Conservation (phyloP, 1,284 basidiomycete genomes). For the Irpex lacteus region DNA sequence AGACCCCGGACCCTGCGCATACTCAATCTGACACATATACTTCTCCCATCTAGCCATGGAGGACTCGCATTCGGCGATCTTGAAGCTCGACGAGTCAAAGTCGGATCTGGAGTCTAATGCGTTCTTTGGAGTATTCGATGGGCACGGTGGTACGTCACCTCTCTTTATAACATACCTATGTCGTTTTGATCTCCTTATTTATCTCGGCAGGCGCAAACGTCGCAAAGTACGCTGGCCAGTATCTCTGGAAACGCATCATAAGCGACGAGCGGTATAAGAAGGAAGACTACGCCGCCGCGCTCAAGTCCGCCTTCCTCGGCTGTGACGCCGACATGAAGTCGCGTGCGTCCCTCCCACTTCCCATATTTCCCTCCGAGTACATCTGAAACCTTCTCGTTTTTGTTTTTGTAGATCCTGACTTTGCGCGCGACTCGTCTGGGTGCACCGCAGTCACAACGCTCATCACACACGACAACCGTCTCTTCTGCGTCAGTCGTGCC, state of each 20-base stretch:
- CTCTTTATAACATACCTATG: neutral
- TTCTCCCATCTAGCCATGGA: conserved; percentile 79
- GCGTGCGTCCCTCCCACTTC: conserved; percentile 50
- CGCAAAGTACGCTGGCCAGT: conserved; percentile 88
- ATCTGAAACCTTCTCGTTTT: conserved; percentile 9
- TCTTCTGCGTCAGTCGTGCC: conserved; percentile 67
- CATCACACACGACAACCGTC: conserved; percentile 74
- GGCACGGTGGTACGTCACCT: conserved; percentile 83
- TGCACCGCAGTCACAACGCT: conserved; percentile 94
- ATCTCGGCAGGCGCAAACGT: conserved; percentile 73
- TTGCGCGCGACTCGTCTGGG: conserved; percentile 92
- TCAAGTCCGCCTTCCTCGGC: conserved; percentile 90
- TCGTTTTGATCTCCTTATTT: neutral
- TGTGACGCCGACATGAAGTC: conserved; percentile 92
- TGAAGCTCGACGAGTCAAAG: conserved; percentile 58
- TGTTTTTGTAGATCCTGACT: conserved; percentile 67
- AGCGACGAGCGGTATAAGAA: conserved; percentile 72
- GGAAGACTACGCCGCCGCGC: conserved; percentile 70
- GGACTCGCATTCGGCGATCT: conserved; percentile 88
- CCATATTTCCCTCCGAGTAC: conserved; percentile 7
- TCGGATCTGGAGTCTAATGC: conserved; percentile 51
- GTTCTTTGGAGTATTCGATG: conserved; percentile 98
- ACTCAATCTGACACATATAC: neutral
- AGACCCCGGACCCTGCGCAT: neutral
- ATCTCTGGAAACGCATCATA: conserved; percentile 82